A percentile compares a stretch with the other conserved stretches of the same genome.
Conservation (phyloP, 2,329 filamentous ascomycete species). For the Colletotrichum theobromicola region DNA sequence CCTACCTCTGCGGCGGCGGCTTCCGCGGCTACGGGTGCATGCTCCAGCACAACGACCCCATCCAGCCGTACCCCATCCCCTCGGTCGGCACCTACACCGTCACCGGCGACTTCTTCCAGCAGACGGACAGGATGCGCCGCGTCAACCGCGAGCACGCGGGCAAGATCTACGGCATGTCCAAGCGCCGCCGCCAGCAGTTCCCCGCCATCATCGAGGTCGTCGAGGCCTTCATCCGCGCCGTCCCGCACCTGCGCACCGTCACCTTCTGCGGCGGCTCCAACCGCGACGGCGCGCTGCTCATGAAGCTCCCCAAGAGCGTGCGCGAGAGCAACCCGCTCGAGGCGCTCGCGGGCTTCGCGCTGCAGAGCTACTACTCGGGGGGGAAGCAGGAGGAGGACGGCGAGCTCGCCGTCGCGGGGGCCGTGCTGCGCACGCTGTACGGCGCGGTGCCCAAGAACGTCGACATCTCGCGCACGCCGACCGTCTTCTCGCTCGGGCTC, state of each 20-base stretch:
- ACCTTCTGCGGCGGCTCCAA: conserved; percentile 90
- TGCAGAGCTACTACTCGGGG: neutral
- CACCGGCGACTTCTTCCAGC: conserved; percentile 62
- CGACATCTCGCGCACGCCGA: conserved; percentile 40
- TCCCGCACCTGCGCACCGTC: conserved; percentile 75
- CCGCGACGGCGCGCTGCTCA: conserved; percentile 81
- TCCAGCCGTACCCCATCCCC: conserved; percentile 82
- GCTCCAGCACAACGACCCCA: conserved; percentile 77
- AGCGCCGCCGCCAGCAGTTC: conserved; percentile 79
- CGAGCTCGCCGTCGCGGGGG: conserved; percentile 37
- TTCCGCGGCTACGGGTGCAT: conserved; percentile 92
- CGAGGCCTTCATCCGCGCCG: conserved; percentile 71
- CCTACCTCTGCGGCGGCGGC: conserved; percentile 89
- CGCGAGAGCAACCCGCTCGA: conserved; percentile 70
- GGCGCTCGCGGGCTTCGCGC: conserved; percentile 32
- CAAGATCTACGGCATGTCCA: conserved; percentile 79
- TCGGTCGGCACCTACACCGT: conserved; percentile 82
- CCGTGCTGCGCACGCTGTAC: conserved; percentile 41
- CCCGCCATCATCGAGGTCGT: conserved; percentile 83
- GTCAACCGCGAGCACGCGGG: conserved; percentile 54
- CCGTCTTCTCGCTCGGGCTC: conserved; percentile 47
- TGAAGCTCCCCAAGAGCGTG: conserved; percentile 64
- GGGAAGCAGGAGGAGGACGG: neutral
- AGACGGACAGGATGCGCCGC: conserved; percentile 55
- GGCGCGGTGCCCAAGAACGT: conserved; percentile 47